Evolutionary conservation across 495 filamentous ascomycete genomes (phyloP), one percentile per base, ranked within the genome.

Genomic region (Aspergillus taichungensis): DNA sequence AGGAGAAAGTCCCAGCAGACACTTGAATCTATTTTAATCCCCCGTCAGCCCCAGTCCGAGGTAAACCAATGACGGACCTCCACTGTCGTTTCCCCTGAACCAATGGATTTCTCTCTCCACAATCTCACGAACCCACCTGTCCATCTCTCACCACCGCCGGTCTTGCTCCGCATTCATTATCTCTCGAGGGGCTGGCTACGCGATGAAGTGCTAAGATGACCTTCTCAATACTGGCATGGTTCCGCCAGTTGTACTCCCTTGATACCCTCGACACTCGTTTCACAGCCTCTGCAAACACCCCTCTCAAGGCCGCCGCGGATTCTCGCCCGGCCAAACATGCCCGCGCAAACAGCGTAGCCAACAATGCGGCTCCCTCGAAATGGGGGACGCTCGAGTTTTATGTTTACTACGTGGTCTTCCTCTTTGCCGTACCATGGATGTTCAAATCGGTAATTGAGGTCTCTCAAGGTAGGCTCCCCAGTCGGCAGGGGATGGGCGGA

Each of bases 221-320:
- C 47, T 35, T 8, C 42, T 62, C 46, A 47, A 38, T 52, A 29
- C 37, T 57, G 11, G 51, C 54, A 28, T 51, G 45, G 43, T 24
- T 53, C 13, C 42, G 51, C 28, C 48, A 43, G 4, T 40, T 57
- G 13, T 57, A 57, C 46, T 54, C 85, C 42, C 81, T 95, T 46
- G 87, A 95, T 55, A 94, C 88, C 28, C 79, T 98, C 61, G 92
- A 98, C 73, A 91, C 87, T 47, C 83, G 92, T 52, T 88, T 98
- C 61, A 86, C 82, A 24, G 79, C 76, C 37, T 77, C 86, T 8
- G 77, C 87, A 12, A 75, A 67, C 14, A 77, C 80, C n/a, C 78
- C 85, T 14, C 76, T 80, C 60, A 72, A 71, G 49, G 55, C 71
- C 38, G 64, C 71, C 43, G 74, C 72, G 51, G 75, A 71, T 52